A percentile compares a stretch with the other conserved stretches of the same genome.
Conservation (phyloP, 73 alveolate genomes). For the Uronychia setigera region DNA sequence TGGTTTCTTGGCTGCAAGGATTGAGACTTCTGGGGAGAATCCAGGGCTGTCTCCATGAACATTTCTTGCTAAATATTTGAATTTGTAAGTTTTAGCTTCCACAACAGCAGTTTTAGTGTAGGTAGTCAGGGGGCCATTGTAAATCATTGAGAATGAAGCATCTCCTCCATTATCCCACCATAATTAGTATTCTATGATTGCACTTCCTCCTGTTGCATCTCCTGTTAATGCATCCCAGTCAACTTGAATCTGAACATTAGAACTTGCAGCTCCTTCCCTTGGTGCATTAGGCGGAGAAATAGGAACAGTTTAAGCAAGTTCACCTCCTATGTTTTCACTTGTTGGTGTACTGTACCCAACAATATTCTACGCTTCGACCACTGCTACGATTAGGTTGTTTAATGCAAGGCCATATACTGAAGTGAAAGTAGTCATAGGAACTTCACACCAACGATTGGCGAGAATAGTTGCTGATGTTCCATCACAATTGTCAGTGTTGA, state of each 20-base stretch:
- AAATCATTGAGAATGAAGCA: background rate
- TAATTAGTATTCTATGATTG: constrained; percentile 17
- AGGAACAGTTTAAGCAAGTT: constrained; percentile 37
- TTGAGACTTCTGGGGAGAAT: constrained; percentile 21
- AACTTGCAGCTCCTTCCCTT: constrained; percentile 29
- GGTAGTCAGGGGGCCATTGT: background rate
- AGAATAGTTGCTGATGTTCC: constrained; percentile 34
- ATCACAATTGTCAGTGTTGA: constrained; percentile 12
- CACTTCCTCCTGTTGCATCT: constrained; percentile 45
- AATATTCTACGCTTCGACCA: constrained; percentile 40
- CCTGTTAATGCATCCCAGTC: constrained; percentile 15
- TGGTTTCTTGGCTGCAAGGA: constrained; percentile 33
- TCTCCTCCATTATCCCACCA: constrained; percentile 42
- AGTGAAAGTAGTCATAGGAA: constrained; percentile 18
- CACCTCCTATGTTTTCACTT: constrained; percentile 24
- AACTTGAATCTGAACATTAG: constrained; percentile 33
- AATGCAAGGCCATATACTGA: constrained; percentile 4
- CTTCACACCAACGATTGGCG: constrained; percentile 30
- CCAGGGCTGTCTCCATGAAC: constrained; percentile 24
- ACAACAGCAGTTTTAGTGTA: background rate
- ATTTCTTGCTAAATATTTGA: constrained; percentile 8
- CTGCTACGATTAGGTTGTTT: constrained; percentile 29
- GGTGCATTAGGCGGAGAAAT: constrained; percentile 31
- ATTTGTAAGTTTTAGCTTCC: constrained; percentile 6
- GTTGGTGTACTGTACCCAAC: constrained; percentile 30